A percentile compares a stretch with the other conserved stretches of the same genome.
These are phyloP conservation scores for Ramularia collo-cygni DNA, from an alignment of 2,329 filamentous ascomycete species.

Conservation along the genomic window DNA sequence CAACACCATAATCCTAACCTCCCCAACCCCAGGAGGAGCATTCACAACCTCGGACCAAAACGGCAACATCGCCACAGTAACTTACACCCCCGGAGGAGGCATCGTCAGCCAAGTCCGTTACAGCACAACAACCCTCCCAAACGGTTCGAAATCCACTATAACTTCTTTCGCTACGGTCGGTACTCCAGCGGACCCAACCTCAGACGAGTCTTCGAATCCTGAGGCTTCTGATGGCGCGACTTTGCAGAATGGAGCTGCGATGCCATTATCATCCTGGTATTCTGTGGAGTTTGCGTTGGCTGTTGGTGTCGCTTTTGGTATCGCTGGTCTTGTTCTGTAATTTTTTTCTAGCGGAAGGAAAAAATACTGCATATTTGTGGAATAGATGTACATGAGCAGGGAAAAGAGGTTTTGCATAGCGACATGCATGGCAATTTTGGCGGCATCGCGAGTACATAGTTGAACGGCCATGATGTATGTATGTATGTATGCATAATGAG, in stretches of 20 bases:
- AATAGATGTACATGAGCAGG: constrained; percentile 5
- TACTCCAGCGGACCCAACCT: constrained; percentile 14
- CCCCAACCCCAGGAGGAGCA: constrained; percentile 31
- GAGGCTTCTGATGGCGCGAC: constrained; percentile 24
- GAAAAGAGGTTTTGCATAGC: constrained; percentile 3
- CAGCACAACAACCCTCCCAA: constrained; percentile 28
- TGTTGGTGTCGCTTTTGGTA: constrained; percentile 29
- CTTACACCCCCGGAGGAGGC: constrained; percentile 40
- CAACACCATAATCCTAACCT: constrained; percentile 30
- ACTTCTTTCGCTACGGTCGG: constrained; percentile 41
- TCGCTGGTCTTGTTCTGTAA: constrained; percentile 30
- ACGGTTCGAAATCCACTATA: constrained; percentile 34
- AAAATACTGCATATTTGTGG: background rate
- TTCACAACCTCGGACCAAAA: constrained; percentile 37
- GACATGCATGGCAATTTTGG: background rate
- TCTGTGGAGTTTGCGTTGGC: constrained; percentile 26
- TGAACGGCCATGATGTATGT: no score
- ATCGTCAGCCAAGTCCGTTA: constrained; percentile 35
- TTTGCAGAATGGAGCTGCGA: constrained; percentile 34
- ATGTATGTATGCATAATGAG: no score
- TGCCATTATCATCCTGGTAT: constrained; percentile 18
- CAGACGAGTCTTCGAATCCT: constrained; percentile 8
- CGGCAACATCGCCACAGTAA: constrained; percentile 39
- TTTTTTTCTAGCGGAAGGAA: constrained; percentile 20
- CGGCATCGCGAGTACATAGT: no score